phyloP scores from a whole-genome alignment of 129 eudicot genomes.

The Dittrichia graveolens region DNA sequence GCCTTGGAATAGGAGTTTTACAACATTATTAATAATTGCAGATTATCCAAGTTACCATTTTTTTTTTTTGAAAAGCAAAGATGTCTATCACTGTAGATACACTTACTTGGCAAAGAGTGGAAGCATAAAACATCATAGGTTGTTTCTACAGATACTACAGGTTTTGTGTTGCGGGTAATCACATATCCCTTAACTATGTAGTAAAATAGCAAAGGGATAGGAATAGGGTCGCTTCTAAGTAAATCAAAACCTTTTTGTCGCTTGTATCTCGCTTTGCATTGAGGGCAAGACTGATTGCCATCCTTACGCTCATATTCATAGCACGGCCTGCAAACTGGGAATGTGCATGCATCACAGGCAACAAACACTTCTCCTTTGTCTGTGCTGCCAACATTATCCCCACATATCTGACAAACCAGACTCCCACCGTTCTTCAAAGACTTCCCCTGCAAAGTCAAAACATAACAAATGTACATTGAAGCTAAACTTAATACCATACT shows the following conservation, averaged over 20 bases:
- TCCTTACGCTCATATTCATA: constrained; percentile 37
- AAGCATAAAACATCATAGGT: no score
- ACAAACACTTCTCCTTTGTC: constrained; percentile 20
- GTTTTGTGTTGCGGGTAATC: not conserved
- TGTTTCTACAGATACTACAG: no score
- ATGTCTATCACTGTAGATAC: no score
- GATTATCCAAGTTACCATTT: no score
- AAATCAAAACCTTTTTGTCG: constrained; percentile 34
- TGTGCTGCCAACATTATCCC: constrained; percentile 24
- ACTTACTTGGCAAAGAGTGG: no score
- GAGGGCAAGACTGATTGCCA: constrained; percentile 38
- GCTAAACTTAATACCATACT: not conserved
- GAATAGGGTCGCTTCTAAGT: constrained; percentile 8
- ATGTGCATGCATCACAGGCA: constrained; percentile 36
- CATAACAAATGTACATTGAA: constrained; percentile 13
- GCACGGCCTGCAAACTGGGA: constrained; percentile 40
- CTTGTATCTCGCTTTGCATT: constrained; percentile 39
- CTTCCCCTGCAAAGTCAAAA: constrained; percentile 9
- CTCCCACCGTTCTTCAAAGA: constrained; percentile 19
- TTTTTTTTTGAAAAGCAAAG: no score
- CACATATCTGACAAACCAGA: constrained; percentile 29
- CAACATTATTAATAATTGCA: no score
- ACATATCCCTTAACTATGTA: constrained; percentile 20
- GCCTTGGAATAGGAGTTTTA: no score
- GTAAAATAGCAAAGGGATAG: not conserved